Evolutionary conservation across 352 stramenopile species (phyloP), one percentile per base, ranked within the genome.

Genomic region (Peronospora belbahrii): DNA sequence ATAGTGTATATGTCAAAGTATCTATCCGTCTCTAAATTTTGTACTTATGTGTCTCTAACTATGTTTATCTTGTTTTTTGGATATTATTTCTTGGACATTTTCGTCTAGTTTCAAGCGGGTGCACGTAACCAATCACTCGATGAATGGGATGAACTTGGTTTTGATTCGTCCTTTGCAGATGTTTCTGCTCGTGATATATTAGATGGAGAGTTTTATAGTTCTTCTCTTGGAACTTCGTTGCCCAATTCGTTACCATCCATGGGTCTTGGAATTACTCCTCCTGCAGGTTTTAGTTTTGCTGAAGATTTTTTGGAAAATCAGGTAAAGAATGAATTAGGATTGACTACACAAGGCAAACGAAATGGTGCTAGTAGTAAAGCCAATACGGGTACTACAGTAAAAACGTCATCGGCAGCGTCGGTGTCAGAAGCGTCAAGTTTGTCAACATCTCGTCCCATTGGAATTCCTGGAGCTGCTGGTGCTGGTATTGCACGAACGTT

Each of bases 231-330:
- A 37, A 79, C 75, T n/a, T 89, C 77, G 7, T 60, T 93, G 44
- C 77, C 81, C 14, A 93, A 90, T 53, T 93, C 81, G 32, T 57
- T 93, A 48, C 81, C 81, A 30, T 89, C 81, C n/a, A 87, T 93
- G 74, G 81, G 81, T 4, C 51, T 93, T 1, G 81, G 81, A 0
- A 90, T 93, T 65, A 93, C 81, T 28, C 81, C 81, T 6, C 81
- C 81, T 4, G 74, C 72, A 22, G 74, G 74, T 34, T 93, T 93
- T 56, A 88, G 77, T 44, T 90, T 93, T 64, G 78, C 72, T 0
- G 81, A 93, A 33, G 78, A 93, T 31, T 89, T 93, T 63, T 55
- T 90, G 46, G 80, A 92, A 20, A 88, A 71, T 31, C 65, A 85
- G 40, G 66, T 84, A 3, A 88, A 86, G 40, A 58, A 53, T 0